A percentile compares a stretch with the other conserved stretches of the same genome.
Conservation (phyloP, 1,284 basidiomycete genomes). For the Kalmanozyma brasiliensis region DNA sequence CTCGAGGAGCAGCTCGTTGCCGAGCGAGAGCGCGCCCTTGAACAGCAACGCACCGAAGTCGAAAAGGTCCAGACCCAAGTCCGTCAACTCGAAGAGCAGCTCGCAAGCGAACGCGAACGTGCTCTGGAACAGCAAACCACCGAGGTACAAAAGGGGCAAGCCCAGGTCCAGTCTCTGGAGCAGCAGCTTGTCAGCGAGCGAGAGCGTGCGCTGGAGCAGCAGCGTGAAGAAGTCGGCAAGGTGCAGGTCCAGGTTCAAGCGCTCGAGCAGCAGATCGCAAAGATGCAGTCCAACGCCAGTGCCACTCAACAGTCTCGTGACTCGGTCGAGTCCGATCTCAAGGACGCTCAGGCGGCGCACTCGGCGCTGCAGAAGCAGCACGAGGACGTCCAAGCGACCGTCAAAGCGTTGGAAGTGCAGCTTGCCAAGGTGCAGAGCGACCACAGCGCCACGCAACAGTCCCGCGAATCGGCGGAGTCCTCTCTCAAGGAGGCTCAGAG, state of each 20-base stretch:
- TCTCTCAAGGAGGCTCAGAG: neutral
- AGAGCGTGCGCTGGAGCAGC: slow-evolving; percentile 10
- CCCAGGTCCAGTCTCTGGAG: slow-evolving; percentile 9
- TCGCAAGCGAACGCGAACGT: slow-evolving; percentile 14
- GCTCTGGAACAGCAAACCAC: slow-evolving; percentile 16
- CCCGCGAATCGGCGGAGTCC: neutral
- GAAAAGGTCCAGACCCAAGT: slow-evolving; percentile 20
- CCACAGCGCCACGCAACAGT: slow-evolving; percentile 7
- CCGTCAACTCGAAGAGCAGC: slow-evolving; percentile 22
- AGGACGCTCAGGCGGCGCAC: neutral
- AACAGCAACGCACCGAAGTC: slow-evolving; percentile 20
- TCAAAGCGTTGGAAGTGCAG: slow-evolving; percentile 8
- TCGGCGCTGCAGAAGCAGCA: slow-evolving; percentile 9
- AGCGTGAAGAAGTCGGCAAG: slow-evolving; percentile 16
- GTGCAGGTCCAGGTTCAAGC: slow-evolving; percentile 12
- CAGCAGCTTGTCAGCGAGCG: slow-evolving; percentile 20
- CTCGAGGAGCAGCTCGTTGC: slow-evolving; percentile 21
- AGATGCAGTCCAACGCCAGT: slow-evolving; percentile 9
- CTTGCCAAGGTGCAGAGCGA: slow-evolving; percentile 13
- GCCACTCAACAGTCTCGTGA: slow-evolving; percentile 13
- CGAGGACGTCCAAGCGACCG: slow-evolving; percentile 4
- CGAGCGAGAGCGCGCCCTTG: slow-evolving; percentile 15
- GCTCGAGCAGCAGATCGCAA: slow-evolving; percentile 17
- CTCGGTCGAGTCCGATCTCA: neutral
- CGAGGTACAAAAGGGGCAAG: slow-evolving; percentile 17